Evolutionary conservation across 179 eudicot genomes (phyloP).

Genomic region (Gypsophila paniculata): DNA sequence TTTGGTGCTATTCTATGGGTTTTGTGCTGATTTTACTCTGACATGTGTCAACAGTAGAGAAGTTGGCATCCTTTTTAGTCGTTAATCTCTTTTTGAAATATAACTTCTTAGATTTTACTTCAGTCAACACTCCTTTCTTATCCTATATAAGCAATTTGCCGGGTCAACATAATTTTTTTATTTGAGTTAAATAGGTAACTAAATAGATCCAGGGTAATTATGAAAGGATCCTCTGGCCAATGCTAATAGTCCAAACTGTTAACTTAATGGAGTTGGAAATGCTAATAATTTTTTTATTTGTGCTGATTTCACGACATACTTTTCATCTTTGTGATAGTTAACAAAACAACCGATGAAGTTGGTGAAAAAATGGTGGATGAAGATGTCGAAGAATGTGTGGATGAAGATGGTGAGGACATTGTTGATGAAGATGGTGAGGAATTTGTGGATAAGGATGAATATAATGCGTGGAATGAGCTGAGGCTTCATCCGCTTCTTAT

Average conservation of each 20-base stretch:
- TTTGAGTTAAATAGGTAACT: not conserved
- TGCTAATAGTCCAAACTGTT: not conserved
- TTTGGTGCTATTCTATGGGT: not conserved
- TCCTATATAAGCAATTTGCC: not conserved
- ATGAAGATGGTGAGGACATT: slow-evolving; percentile 35
- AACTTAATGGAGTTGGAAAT: slow-evolving; percentile 6
- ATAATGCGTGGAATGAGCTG: slow-evolving; percentile 78
- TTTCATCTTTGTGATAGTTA: slow-evolving; percentile 27
- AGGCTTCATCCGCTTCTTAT: slow-evolving; percentile 83
- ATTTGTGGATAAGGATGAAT: slow-evolving; percentile 56
- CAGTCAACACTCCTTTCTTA: not conserved
- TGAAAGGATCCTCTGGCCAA: not conserved
- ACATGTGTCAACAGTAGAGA: too few species aligned
- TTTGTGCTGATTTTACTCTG: not conserved
- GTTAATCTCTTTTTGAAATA: not conserved
- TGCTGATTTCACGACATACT: not conserved
- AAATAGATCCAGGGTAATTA: not conserved
- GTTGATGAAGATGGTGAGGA: slow-evolving; percentile 33
- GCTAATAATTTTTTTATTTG: too few species aligned
- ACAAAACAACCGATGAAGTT: slow-evolving; percentile 30
- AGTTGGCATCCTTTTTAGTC: not conserved
- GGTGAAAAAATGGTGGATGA: slow-evolving; percentile 50
- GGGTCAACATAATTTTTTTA: not conserved
- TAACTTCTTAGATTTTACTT: not conserved
- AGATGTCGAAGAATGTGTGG: slow-evolving; percentile 46